Evolutionary conservation across 2,329 filamentous ascomycete species (phyloP).

Genomic region (Kalaharituber pfeilii): DNA sequence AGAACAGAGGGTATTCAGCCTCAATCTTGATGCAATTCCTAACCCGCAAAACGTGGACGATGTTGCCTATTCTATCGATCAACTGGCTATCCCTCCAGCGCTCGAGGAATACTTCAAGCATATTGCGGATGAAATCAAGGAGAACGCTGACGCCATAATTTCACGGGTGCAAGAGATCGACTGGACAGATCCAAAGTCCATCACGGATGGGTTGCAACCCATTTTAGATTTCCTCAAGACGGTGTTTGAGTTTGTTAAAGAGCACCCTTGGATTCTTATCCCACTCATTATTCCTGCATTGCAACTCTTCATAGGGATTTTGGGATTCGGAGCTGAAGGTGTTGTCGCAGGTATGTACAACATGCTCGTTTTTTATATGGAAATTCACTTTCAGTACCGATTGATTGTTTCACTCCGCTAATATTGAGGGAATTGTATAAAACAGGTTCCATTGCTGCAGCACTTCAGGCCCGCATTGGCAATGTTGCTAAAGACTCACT

Average conservation of each 20-base stretch:
- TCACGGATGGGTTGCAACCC: neutral
- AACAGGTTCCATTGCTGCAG: neutral
- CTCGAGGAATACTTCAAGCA: neutral
- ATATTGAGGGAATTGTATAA: neutral
- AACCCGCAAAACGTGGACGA: neutral
- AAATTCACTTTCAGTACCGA: neutral
- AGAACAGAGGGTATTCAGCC: neutral
- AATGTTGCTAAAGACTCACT: neutral
- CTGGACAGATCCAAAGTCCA: neutral
- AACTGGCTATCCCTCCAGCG: neutral
- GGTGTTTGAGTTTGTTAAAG: neutral
- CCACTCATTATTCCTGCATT: neutral
- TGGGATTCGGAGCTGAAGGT: neutral
- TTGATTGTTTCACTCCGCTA: neutral
- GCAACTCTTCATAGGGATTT: neutral
- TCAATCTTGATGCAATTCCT: neutral
- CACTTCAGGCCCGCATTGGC: neutral
- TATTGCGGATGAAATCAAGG: neutral
- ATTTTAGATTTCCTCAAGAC: neutral
- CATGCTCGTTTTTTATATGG: neutral
- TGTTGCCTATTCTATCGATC: neutral
- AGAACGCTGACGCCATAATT: neutral
- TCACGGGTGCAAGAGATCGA: neutral
- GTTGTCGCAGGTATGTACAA: neutral
- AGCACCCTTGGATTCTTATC: neutral